Conservation (phyloP, 75 land plant species). For the Cupressus sempervirens region DNA sequence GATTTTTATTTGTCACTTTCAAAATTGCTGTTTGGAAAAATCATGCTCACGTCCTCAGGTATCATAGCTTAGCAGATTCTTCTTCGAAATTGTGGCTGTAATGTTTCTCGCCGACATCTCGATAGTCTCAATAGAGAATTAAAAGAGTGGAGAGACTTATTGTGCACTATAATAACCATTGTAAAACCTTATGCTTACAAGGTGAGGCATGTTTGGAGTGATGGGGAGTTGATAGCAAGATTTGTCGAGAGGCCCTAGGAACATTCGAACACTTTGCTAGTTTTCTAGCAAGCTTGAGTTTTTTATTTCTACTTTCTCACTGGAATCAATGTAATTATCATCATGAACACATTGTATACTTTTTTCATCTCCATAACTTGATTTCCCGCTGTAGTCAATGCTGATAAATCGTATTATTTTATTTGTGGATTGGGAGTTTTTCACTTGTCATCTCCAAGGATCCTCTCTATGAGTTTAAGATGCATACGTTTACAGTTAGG, state of each 20-base stretch:
- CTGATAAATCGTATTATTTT: too few relatives aligned
- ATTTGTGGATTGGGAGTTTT: too few relatives aligned
- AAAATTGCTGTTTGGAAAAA: too few relatives aligned
- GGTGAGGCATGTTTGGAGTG: background rate
- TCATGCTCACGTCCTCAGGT: too few relatives aligned
- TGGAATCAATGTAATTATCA: background rate
- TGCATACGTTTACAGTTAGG: too few relatives aligned
- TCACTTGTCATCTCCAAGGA: too few relatives aligned
- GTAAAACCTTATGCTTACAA: background rate
- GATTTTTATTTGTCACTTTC: too few relatives aligned
- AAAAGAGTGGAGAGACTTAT: background rate
- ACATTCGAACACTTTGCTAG: background rate
- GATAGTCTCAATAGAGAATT: background rate
- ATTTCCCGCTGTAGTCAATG: background rate
- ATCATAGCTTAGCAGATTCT: background rate
- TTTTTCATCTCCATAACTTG: background rate
- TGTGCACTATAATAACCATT: background rate
- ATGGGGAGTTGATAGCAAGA: background rate
- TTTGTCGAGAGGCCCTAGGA: background rate
- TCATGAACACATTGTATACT: background rate
- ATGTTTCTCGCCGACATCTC: background rate
- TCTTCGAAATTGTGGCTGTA: too few relatives aligned
- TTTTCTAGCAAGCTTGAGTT: background rate
- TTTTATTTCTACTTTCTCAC: background rate
- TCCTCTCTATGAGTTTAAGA: too few relatives aligned